Evolutionary conservation across 345 rosid genomes (phyloP).

Genomic region (Lumnitzera racemosa): DNA sequence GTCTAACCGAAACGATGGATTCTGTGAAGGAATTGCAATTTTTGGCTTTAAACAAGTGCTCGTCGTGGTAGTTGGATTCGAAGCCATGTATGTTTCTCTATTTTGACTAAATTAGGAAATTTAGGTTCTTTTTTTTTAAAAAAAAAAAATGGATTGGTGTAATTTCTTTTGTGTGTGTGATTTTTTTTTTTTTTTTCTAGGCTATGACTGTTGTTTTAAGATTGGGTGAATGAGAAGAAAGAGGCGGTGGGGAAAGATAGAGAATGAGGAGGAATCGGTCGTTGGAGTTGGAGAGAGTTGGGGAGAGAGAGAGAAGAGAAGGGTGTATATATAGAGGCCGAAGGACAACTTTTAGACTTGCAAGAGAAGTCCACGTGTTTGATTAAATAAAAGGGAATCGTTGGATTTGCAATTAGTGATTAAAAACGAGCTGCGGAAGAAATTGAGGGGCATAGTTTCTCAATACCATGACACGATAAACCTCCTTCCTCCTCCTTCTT

Average conservation of each 20-base stretch:
- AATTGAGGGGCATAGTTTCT: too few species aligned
- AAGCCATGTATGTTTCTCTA: slow-evolving; percentile 5
- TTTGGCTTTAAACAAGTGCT: slow-evolving; percentile 7
- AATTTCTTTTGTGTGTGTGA: too few species aligned
- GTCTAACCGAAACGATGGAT: slow-evolving; percentile 10
- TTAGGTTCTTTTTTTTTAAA: slow-evolving; percentile 7
- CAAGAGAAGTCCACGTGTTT: too few species aligned
- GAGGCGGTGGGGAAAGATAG: background rate
- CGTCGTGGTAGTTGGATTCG: too few species aligned
- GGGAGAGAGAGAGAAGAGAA: background rate
- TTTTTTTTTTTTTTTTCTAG: background rate
- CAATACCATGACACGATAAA: too few species aligned
- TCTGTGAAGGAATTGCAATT: slow-evolving; percentile 22
- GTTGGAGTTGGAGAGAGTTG: background rate
- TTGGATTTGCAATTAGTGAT: background rate
- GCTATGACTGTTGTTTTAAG: background rate
- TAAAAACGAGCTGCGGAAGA: too few species aligned
- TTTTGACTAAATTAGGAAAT: slow-evolving; percentile 26
- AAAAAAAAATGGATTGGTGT: too few species aligned
- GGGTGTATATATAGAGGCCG: slow-evolving; percentile 9
- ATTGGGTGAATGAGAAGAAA: background rate
- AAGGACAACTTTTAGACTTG: background rate
- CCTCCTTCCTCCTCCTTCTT: slow-evolving; percentile 26
- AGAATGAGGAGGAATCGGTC: background rate
- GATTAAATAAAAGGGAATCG: background rate